A percentile compares a stretch with the other conserved stretches of the same genome.
phyloP scores from a whole-genome alignment of 306 rosid species.

The Cicer yamashitae region DNA sequence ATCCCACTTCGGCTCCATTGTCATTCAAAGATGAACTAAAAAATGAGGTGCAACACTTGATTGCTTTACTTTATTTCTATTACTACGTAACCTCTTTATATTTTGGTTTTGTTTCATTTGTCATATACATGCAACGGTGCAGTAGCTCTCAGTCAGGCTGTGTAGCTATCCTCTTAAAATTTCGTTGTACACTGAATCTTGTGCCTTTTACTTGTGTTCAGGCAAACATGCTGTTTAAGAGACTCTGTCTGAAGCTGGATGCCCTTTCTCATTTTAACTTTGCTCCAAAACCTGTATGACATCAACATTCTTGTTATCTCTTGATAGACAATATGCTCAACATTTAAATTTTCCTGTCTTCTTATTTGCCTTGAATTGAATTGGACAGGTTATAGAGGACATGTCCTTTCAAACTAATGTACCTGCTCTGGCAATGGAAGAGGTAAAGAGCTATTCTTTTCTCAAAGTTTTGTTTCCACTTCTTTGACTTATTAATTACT shows the following conservation, averaged over 20 bases:
- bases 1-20: constrained; percentile 63
- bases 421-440: constrained; percentile 99
- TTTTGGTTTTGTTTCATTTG: constrained; percentile 26
- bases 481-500: constrained; percentile 27
- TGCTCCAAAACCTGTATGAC: constrained; percentile 92
- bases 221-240: constrained; percentile 81
- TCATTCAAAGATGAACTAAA: constrained; percentile 75
- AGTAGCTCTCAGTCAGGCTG: constrained; percentile 18
- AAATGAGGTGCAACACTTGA: constrained; percentile 65
- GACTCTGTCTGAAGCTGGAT: constrained; percentile 81
- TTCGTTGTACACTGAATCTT: constrained; percentile 41
- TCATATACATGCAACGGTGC: constrained; percentile 16
- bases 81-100: constrained; percentile 24
- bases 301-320: constrained; percentile 24
- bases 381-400: constrained; percentile 85
- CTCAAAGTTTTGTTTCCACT: constrained; percentile 4
- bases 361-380: constrained; percentile 40
- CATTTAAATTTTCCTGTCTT: constrained; percentile 4
- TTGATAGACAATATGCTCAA: constrained; percentile 8
- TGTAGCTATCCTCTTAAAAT: constrained; percentile 16
- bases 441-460: constrained; percentile 59
- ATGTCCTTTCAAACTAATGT: constrained; percentile 78
- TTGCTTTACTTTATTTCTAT: constrained; percentile 22
- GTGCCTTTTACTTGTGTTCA: constrained; percentile 51
- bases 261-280: constrained; percentile 94